Base-by-base conservation (phyloP, 352 stramenopile species). In the Phytophthora hybrid region DNA sequence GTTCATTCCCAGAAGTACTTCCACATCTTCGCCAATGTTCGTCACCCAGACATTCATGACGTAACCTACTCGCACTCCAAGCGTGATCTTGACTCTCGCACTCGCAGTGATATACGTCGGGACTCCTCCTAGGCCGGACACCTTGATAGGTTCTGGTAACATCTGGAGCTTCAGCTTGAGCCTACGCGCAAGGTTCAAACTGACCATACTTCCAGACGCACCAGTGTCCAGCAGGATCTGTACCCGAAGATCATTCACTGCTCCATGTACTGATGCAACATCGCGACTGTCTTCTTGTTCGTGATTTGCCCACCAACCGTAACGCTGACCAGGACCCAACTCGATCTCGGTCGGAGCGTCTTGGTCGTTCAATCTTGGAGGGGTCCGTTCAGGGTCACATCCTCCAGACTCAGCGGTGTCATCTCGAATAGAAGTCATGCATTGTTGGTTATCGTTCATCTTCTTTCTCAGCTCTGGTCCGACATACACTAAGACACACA, bases 1-100 rank as follows among this genome's bases (percentile, higher is more conserved):
- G 18, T 82, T 58, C 59, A 78, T 73, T 0, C 76, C 71, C 0
- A 82, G 54, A 0, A 82, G 49, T 5, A 59, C 71, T 0, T 80
- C 64, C 16, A 80, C 54, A 0, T 69, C 76, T 4, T 74, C 51
- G 0, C 68, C 72, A 8, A 82, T 61, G 46, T 80, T 80, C 0
- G 16, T 69, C 1, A 61, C 41, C 67, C 67, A 82, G 0, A 82
- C 9, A 23, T 52, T 16, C 18, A 52, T 9, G 18, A 52, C 8
- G 3, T 52, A 52, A n/a, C 26, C 46, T 10, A 52, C 46, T 11
- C 46, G 16, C 0, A 52, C 9, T 26, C 46, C 46, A 52, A 51
- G 46, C 46, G 46, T 52, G 46, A 29, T 62, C 26, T 52, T 52
- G 16, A 52, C 46, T 18, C 37, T 44, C 37, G 37, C 14, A 44